Evolutionary conservation across 2,329 filamentous ascomycete genomes (phyloP).

Genomic region (Truncatella angustata): DNA sequence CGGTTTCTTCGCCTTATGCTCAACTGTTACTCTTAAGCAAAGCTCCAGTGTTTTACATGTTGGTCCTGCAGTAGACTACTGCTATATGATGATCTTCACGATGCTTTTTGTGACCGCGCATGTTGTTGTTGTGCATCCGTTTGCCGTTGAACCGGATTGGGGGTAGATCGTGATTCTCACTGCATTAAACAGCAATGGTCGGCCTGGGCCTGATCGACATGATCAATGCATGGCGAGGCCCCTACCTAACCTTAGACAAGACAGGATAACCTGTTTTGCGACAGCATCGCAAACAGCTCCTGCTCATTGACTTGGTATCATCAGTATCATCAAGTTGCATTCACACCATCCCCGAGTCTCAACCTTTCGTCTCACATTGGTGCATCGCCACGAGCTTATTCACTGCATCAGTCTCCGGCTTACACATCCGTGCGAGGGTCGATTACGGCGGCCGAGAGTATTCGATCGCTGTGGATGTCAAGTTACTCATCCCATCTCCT

Average conservation of each 20-base stretch:
- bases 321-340: not conserved
- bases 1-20: no score
- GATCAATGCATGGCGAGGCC: not conserved
- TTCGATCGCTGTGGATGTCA: no score
- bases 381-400: not conserved
- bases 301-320: not conserved
- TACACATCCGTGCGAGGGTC: no score
- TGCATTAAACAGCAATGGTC: not conserved
- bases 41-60: not conserved
- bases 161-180: slow-evolving; percentile 2
- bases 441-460: no score
- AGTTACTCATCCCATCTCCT: not conserved
- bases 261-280: no score
- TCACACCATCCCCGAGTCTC: not conserved
- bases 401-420: no score
- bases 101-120: not conserved
- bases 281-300: not conserved
- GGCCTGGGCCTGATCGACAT: not conserved
- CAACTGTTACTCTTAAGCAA: not conserved
- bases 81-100: not conserved
- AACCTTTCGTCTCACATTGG: not conserved
- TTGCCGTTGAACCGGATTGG: not conserved
- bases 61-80: not conserved
- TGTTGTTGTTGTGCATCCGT: no score
- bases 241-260: no score